phyloP scores from a whole-genome alignment of 1,284 basidiomycete species.

The Inonotus obliquus region DNA sequence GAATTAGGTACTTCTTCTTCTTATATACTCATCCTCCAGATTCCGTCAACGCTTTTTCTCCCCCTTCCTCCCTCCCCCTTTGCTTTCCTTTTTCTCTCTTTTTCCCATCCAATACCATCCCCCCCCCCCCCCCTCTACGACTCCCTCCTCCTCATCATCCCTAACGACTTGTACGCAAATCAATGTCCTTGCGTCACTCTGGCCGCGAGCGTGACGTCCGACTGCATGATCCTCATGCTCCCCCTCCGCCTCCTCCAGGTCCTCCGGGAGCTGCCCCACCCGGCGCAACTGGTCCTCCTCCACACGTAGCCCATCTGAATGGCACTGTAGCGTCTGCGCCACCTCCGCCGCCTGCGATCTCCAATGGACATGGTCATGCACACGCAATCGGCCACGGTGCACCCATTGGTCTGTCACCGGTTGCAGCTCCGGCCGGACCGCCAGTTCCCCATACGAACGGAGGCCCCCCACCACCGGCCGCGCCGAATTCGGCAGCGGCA shows the following conservation, averaged over 20 bases:
- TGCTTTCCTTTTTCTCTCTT: conserved; percentile 21
- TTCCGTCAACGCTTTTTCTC: conserved; percentile 5
- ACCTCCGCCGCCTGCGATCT: conserved; percentile 22
- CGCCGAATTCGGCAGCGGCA: neutral
- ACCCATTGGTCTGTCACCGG: conserved; percentile 40
- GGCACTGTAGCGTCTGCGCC: conserved; percentile 38
- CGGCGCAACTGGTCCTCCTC: conserved; percentile 25
- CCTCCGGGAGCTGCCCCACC: neutral
- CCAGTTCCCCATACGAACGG: conserved; percentile 5
- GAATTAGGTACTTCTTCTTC: neutral
- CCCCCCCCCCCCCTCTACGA: conserved; percentile 18
- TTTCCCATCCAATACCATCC: conserved; percentile 33
- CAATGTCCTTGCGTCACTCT: conserved; percentile 61
- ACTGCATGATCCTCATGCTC: conserved; percentile 50
- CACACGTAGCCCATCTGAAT: conserved; percentile 43
- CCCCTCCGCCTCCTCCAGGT: conserved; percentile 21
- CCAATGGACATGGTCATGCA: conserved; percentile 24
- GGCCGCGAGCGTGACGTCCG: conserved; percentile 61
- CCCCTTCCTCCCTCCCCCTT: neutral
- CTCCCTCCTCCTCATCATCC: conserved; percentile 24
- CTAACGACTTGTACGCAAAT: conserved; percentile 8
- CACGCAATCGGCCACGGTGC: conserved; percentile 27
- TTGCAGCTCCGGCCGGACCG: conserved; percentile 33
- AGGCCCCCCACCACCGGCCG: neutral
- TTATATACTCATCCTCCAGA: conserved; percentile 5